phyloP scores from a whole-genome alignment of 805 yeast genomes.

The Kazachstania africana region DNA sequence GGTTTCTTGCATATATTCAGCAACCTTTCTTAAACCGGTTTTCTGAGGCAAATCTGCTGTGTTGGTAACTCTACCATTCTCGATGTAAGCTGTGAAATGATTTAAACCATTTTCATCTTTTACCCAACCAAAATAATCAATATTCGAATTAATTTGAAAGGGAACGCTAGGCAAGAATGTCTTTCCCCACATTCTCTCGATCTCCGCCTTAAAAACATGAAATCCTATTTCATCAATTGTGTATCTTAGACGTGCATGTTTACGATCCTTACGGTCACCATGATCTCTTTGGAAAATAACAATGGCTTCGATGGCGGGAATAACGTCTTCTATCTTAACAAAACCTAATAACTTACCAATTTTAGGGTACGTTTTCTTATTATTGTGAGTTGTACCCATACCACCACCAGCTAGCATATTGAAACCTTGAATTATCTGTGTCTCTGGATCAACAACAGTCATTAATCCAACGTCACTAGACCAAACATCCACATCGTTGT shows the following conservation, averaged over 20 bases:
- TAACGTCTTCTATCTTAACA: constrained; percentile 54
- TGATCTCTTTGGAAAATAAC: constrained; percentile 89
- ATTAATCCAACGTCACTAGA: constrained; percentile 91
- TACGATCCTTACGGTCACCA: constrained; percentile 93
- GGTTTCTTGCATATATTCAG: constrained; percentile 47
- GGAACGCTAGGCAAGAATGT: constrained; percentile 58
- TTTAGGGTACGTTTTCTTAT: constrained; percentile 92
- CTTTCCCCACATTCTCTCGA: constrained; percentile 74
- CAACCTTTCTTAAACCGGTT: constrained; percentile 72
- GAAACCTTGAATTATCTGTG: constrained; percentile 60
- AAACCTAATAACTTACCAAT: constrained; percentile 83
- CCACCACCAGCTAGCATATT: constrained; percentile 95
- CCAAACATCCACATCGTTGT: constrained; percentile 91
- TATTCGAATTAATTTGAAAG: constrained; percentile 73
- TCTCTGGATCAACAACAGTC: constrained; percentile 66
- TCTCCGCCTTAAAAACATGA: constrained; percentile 65
- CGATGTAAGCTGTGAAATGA: constrained; percentile 90
- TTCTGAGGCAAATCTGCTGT: constrained; percentile 84
- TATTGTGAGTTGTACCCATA: constrained; percentile 97
- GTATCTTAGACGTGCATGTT: constrained; percentile 95
- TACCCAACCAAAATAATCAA: constrained; percentile 90
- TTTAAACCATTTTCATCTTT: constrained; percentile 73
- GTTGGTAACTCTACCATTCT: constrained; percentile 93
- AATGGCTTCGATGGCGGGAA: constrained; percentile 75
- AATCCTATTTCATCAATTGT: constrained; percentile 92